Evolutionary conservation across 768 basidiomycete genomes (phyloP).

Genomic region (Collybia nuda): DNA sequence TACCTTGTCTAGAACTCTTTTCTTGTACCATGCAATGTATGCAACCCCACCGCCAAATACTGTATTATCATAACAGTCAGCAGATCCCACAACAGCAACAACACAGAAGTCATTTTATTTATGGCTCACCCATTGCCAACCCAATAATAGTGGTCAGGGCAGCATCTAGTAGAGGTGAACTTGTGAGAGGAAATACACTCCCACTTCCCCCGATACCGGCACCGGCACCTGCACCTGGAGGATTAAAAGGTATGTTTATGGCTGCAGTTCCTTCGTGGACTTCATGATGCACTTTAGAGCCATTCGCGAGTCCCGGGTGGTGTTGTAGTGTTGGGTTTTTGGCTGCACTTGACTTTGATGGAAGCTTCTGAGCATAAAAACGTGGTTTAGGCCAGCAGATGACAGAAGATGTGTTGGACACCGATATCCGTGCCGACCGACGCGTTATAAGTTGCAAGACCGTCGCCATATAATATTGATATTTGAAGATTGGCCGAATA

Average conservation of each 20-base stretch:
- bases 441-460: no score
- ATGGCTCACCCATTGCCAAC: slow-evolving; percentile 52
- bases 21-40: slow-evolving; percentile 82
- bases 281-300: slow-evolving; percentile 30
- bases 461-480: no score
- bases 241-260: slow-evolving; percentile 39
- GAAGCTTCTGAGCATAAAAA: slow-evolving; percentile 14
- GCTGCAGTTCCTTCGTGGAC: slow-evolving; percentile 39
- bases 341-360: slow-evolving; percentile 7
- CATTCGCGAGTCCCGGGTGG: slow-evolving; percentile 3
- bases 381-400: neutral
- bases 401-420: no score
- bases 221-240: slow-evolving; percentile 39
- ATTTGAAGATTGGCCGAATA: no score
- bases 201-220: slow-evolving; percentile 29
- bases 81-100: neutral
- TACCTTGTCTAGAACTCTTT: slow-evolving; percentile 78
- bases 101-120: neutral
- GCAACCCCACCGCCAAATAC: slow-evolving; percentile 71
- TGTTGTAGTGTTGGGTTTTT: slow-evolving; percentile 9
- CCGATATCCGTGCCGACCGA: no score
- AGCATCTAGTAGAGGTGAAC: slow-evolving; percentile 49
- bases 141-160: slow-evolving; percentile 60
- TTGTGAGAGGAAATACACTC: slow-evolving; percentile 33
- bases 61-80: slow-evolving; percentile 20